Conservation (phyloP, 768 basidiomycete genomes). For the Phylloporus rhodoxanthus region DNA sequence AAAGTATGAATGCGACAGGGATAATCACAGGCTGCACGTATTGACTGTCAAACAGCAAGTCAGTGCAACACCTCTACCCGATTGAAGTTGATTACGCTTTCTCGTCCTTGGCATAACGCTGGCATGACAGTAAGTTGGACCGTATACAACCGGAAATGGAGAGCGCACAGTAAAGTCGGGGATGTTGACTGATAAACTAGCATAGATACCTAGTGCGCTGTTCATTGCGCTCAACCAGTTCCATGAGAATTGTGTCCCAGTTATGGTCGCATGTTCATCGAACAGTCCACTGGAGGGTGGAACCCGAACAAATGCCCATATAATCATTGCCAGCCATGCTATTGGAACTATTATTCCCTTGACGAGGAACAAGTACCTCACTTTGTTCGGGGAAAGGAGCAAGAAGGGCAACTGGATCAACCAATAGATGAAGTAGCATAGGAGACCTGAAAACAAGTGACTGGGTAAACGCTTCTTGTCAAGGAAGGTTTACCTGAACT, state of each 20-base stretch:
- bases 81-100: too few relatives aligned
- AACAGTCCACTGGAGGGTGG: conserved; percentile 59
- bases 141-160: too few relatives aligned
- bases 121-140: not conserved
- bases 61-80: too few relatives aligned
- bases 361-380: conserved; percentile 70
- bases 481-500: too few relatives aligned
- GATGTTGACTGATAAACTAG: conserved; percentile 72
- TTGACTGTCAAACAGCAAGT: too few relatives aligned
- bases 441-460: too few relatives aligned
- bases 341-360: conserved; percentile 62
- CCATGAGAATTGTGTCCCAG: conserved; percentile 58
- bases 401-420: conserved; percentile 70
- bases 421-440: conserved; percentile 78
- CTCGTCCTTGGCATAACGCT: conserved; percentile 72
- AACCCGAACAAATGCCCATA: conserved; percentile 70
- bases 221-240: conserved; percentile 76
- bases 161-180: conserved; percentile 67
- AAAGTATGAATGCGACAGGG: conserved; percentile 71
- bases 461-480: too few relatives aligned
- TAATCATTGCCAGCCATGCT: conserved; percentile 64
- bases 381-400: conserved; percentile 69
- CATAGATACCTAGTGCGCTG: conserved; percentile 68
- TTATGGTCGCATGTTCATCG: conserved; percentile 43
- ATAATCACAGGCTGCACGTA: conserved; percentile 72